A percentile compares a stretch with the other conserved stretches of the same genome.
Conservation (phyloP, 2,329 filamentous ascomycete species). For the Pestalotiopsis sp. region DNA sequence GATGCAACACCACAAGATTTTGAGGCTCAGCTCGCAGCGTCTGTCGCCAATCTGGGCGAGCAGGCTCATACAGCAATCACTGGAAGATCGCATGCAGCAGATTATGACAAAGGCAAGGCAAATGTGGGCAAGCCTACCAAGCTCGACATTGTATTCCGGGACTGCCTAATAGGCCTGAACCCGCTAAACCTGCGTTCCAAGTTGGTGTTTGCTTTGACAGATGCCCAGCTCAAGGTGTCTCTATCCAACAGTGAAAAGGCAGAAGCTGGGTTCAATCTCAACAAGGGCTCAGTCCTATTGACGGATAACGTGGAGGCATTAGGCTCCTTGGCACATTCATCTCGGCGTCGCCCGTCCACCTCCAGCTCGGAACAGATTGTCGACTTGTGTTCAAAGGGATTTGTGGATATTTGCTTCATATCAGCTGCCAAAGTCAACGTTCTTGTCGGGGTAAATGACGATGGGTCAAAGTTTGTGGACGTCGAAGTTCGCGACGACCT, state of each 20-base stretch:
- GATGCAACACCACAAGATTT: conserved; percentile 71
- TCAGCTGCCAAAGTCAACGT: conserved; percentile 75
- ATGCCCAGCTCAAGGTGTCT: conserved; percentile 69
- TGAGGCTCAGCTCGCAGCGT: conserved; percentile 73
- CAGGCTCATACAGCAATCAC: conserved; percentile 54
- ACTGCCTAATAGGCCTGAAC: conserved; percentile 83
- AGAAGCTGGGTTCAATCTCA: conserved; percentile 65
- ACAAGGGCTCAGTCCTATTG: conserved; percentile 79
- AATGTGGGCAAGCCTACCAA: conserved; percentile 56
- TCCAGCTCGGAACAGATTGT: conserved; percentile 51
- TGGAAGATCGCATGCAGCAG: conserved; percentile 23
- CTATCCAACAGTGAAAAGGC: conserved; percentile 67
- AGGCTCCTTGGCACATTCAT: conserved; percentile 38
- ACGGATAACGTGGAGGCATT: conserved; percentile 69
- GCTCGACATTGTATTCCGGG: conserved; percentile 73
- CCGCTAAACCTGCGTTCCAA: conserved; percentile 76
- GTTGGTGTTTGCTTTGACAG: conserved; percentile 74
- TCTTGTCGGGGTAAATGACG: conserved; percentile 55
- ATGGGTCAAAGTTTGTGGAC: conserved; percentile 68
- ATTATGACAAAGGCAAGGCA: conserved; percentile 22
- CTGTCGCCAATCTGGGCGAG: conserved; percentile 74
- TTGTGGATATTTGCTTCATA: conserved; percentile 82
- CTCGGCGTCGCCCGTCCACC: conserved; percentile 34
- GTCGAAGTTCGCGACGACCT: conserved; percentile 84
- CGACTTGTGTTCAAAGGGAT: conserved; percentile 67